Evolutionary conservation across 768 basidiomycete genomes (phyloP), one percentile per base, ranked within the genome.

Genomic region (Fomitopsis serialis): DNA sequence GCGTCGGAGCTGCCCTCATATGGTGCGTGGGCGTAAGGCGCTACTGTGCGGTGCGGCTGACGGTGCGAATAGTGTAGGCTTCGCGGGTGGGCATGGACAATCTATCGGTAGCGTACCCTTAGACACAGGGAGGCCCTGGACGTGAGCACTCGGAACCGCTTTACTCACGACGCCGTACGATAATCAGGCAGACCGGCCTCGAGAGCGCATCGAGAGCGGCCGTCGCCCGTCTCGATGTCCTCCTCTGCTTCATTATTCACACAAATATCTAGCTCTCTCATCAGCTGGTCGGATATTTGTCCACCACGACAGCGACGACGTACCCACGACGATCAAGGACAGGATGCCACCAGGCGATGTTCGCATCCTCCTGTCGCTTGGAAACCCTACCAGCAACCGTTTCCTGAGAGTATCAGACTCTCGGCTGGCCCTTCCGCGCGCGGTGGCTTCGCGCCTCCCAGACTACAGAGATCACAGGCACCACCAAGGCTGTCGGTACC

Each of bases 261-360:
- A 40, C 37, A 40, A 40, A 40, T 40, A 19, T 19, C 5, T 8
- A 7, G 6, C 37, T 17, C 7, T 15, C 37, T 40, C 29, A 15
- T 40, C 37, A 40, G 37, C 8, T 40, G 37, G 29, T 11, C 29
- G 29, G 5, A 32, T 32, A 32, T 32, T 11, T n/a, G n/a, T 32
- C 29, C 6, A 6, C 5, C 11, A 32, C 29, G 11, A 32, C 29
- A 11, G 29, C 29, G 29, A 32, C 29, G 29, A 17, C 46, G 29
- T 34, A 47, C 46, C 46, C 46, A 47, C 46, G 46, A 34, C 46
- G 46, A 19, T 34, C 46, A 47, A 45, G 46, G 29, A 27, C 27
- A 12, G 5, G 4, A 45, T n/a, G 42, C 42, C 22, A 22, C 29
- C 29, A 32, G 11, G 29, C 29, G 29, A 32, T 32, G 6, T 11